Percentiles rank a stretch among this genome's conserved stretches.
Conservation (phyloP, 2,329 filamentous ascomycete species). For the Alternaria angustiovoidea region DNA sequence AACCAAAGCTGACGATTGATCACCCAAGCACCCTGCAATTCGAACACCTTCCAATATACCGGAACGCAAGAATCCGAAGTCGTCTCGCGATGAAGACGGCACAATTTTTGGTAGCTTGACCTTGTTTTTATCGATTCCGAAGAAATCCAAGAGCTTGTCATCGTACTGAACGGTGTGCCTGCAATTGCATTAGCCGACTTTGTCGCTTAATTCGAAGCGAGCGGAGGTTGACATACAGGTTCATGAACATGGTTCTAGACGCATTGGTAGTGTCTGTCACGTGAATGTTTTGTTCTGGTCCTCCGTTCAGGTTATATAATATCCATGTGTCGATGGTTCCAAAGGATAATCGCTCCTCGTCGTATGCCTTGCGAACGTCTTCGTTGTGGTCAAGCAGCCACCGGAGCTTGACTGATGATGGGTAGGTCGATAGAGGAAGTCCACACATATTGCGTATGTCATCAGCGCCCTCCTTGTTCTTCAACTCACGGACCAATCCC, state of each 20-base stretch:
- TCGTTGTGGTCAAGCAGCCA: slow-evolving; percentile 81
- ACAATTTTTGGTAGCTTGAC: slow-evolving; percentile 83
- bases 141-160: slow-evolving; percentile 78
- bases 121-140: slow-evolving; percentile 76
- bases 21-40: slow-evolving; percentile 85
- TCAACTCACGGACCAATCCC: slow-evolving; percentile 78
- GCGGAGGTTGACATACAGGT: slow-evolving; percentile 59
- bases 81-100: slow-evolving; percentile 76
- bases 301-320: slow-evolving; percentile 83
- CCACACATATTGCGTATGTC: slow-evolving; percentile 76
- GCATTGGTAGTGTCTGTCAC: slow-evolving; percentile 91
- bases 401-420: slow-evolving; percentile 82
- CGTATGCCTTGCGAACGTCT: slow-evolving; percentile 76
- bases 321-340: slow-evolving; percentile 91
- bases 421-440: slow-evolving; percentile 86
- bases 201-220: slow-evolving; percentile 2
- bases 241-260: slow-evolving; percentile 94
- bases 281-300: slow-evolving; percentile 70
- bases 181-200: slow-evolving; percentile 8
- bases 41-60: slow-evolving; percentile 73
- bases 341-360: slow-evolving; percentile 78
- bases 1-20: slow-evolving; percentile 86
- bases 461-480: slow-evolving; percentile 71
- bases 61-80: slow-evolving; percentile 72
- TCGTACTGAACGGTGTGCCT: slow-evolving; percentile 78